These are phyloP conservation scores for Globisporangium polare DNA, from an alignment of 352 stramenopile species.

Conservation along the genomic window DNA sequence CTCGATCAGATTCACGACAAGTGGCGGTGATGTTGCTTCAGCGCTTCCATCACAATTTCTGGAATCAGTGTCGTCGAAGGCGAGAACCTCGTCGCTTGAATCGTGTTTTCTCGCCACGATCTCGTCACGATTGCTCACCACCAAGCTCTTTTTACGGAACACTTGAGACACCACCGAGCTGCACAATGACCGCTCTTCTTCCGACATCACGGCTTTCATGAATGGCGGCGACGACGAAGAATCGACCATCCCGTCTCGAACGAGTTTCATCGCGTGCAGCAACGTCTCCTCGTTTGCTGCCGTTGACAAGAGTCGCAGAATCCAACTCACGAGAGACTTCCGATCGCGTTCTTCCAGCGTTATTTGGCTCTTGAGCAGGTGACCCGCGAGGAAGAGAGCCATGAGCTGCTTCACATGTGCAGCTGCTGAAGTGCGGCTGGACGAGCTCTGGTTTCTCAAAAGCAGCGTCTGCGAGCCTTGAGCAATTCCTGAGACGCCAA, in stretches of 20 bases:
- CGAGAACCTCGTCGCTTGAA: slow-evolving; percentile 19
- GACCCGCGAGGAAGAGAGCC: slow-evolving; percentile 67
- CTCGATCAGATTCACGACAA: slow-evolving; percentile 34
- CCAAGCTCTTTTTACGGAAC: slow-evolving; percentile 43
- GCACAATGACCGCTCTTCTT: slow-evolving; percentile 13
- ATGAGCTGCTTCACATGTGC: slow-evolving; percentile 73
- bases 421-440: slow-evolving; percentile 17
- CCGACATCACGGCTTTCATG: slow-evolving; percentile 6
- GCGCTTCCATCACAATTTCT: not conserved
- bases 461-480: slow-evolving; percentile 22
- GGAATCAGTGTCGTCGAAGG: slow-evolving; percentile 15
- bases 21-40: not conserved
- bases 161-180: slow-evolving; percentile 32
- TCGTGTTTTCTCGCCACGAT: slow-evolving; percentile 8
- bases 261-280: slow-evolving; percentile 57
- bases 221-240: not conserved
- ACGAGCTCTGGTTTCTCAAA: slow-evolving; percentile 12
- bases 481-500: slow-evolving; percentile 15
- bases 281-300: slow-evolving; percentile 57
- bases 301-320: slow-evolving; percentile 63
- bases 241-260: slow-evolving; percentile 41
- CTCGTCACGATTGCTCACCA: slow-evolving; percentile 19
- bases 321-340: slow-evolving; percentile 58
- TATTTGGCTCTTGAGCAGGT: slow-evolving; percentile 55
- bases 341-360: slow-evolving; percentile 53